Evolutionary conservation across 306 rosid species (phyloP).

Genomic region (Prosopis cineraria): DNA sequence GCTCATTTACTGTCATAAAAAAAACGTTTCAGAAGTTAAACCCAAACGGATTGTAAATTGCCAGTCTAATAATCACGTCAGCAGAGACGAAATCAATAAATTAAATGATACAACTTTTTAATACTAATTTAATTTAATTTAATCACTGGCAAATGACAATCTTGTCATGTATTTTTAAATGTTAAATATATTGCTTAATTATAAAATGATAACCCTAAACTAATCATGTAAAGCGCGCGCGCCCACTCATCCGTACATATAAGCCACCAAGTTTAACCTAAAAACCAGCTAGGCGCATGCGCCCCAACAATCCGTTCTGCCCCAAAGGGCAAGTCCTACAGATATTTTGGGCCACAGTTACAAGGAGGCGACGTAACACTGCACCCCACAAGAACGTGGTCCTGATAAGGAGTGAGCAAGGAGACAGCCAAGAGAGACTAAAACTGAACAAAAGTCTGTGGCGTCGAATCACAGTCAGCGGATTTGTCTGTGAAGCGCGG

Average conservation of each 20-base stretch:
- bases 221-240: neutral
- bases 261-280: too few species aligned
- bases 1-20: neutral
- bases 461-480: slow-evolving; percentile 2
- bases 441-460: neutral
- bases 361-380: neutral
- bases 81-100: neutral
- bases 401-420: neutral
- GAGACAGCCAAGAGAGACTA: neutral
- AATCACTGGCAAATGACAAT: neutral
- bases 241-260: neutral
- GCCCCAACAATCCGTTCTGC: neutral
- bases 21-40: neutral
- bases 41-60: neutral
- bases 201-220: neutral
- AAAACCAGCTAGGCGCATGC: neutral
- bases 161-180: neutral
- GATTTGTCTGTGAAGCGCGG: neutral
- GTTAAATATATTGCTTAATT: neutral
- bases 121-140: neutral
- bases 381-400: neutral
- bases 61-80: neutral
- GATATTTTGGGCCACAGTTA: neutral
- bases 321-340: neutral
- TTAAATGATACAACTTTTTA: neutral